These are phyloP conservation scores for Phytophthora brassicae DNA, from an alignment of 352 stramenopile species.

Conservation along the genomic window DNA sequence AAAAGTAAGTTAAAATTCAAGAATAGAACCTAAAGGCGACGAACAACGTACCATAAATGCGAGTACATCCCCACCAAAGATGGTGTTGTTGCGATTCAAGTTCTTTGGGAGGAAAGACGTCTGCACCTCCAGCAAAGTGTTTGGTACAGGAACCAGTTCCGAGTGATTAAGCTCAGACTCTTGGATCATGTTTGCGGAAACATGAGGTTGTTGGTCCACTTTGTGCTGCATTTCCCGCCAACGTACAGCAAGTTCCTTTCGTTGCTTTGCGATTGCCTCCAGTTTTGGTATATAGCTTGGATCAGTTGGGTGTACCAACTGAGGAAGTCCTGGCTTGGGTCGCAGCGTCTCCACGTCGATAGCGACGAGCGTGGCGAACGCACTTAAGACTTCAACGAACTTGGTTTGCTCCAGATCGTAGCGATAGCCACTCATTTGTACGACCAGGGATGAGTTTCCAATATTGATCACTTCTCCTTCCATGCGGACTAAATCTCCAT, in stretches of 20 bases:
- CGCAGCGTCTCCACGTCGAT: slow-evolving; percentile 54
- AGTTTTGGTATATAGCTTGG: slow-evolving; percentile 44
- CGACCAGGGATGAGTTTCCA: slow-evolving; percentile 48
- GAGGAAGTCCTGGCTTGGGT: slow-evolving; percentile 44
- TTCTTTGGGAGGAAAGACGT: slow-evolving; percentile 75
- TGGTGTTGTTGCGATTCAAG: slow-evolving; percentile 70
- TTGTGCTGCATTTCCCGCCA: slow-evolving; percentile 63
- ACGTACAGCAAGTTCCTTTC: slow-evolving; percentile 49
- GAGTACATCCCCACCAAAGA: slow-evolving; percentile 65
- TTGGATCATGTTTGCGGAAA: slow-evolving; percentile 60
- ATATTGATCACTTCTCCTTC: slow-evolving; percentile 61
- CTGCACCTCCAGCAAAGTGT: slow-evolving; percentile 64
- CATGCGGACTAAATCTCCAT: slow-evolving; percentile 60
- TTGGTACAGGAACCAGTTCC: slow-evolving; percentile 47
- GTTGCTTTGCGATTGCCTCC: slow-evolving; percentile 49
- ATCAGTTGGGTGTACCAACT: slow-evolving; percentile 39
- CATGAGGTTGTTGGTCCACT: slow-evolving; percentile 51
- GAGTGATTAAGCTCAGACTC: slow-evolving; percentile 29
- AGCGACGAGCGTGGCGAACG: slow-evolving; percentile 63
- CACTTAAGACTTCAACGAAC: slow-evolving; percentile 57
- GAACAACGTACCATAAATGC: slow-evolving; percentile 38
- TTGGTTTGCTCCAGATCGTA: slow-evolving; percentile 55
- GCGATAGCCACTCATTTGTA: slow-evolving; percentile 63
- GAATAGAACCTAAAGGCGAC: too few relatives aligned
- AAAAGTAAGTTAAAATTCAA: too few relatives aligned